Base-by-base conservation (phyloP, 768 basidiomycete species). In the Cystofilobasidium bisporidii region DNA sequence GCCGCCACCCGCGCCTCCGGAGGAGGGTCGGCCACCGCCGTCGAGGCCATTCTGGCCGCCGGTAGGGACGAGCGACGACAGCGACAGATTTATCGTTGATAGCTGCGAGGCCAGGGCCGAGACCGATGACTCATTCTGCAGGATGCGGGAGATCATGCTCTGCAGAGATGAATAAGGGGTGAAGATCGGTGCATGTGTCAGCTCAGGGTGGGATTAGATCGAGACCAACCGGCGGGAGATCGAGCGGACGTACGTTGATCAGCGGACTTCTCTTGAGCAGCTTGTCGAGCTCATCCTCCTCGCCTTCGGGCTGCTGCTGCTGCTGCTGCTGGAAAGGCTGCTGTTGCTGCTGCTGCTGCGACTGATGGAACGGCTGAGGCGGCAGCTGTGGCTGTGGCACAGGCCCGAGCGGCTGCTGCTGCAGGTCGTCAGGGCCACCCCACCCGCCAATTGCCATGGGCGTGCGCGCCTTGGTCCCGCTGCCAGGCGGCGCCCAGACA, bases 51-150 rank as follows among this genome's bases (percentile, higher is more conserved):
- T 57, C n/a, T n/a, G n/a, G 32, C 3, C 12, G 22, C 41, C 26
- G 11, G 17, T 40, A 18, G 47, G 61, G 14, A 68, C 50, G 30
- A 68, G 67, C 14, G 61, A 41, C 12, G 67, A 58, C 8, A 68
- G 50, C 28, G 67, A 56, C 15, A 55, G 36, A 10, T 62, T 53
- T 26, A 68, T 53, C 32, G 50, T 62, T 17, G 62, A 62, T 24
- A 68, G 61, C 57, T 68, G 67, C 15, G 61, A 45, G n/a, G 67
- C 50, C 18, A 68, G 36, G 32, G 61, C 56, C 17, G 43, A n/a
- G 53, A 68, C 61, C 30, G 61, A 28, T 2, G 50, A 45, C 45
- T 68, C 67, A 10, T 33, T 55, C 20, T 56, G 61, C 0, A 26
- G 41, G 30, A 68, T 41, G 20, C 67, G 67, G 5, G 53, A 14